Percentiles rank a stretch among this genome's conserved stretches.
Conservation (phyloP, 495 filamentous ascomycete genomes). For the Penicillium cataractarum region DNA sequence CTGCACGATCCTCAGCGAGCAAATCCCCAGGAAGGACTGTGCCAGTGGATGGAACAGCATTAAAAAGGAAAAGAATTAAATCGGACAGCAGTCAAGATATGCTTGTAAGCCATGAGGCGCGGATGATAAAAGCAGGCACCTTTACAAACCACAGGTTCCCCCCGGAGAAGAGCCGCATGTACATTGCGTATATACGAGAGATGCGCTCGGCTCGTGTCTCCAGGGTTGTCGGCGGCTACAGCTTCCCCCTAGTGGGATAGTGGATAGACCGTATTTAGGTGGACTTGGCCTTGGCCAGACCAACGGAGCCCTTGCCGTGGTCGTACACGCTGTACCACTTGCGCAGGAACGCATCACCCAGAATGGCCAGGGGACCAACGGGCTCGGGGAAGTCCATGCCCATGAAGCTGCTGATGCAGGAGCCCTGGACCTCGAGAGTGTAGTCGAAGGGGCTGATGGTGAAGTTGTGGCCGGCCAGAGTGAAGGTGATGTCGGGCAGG, state of each 20-base stretch:
- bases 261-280: constrained; percentile 31
- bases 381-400: constrained; percentile 96
- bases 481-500: constrained; percentile 89
- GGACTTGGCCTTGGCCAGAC: constrained; percentile 79
- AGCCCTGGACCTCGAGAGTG: constrained; percentile 92
- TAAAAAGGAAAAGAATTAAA: constrained; percentile 8
- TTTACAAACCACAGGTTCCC: constrained; percentile 14
- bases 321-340: constrained; percentile 98
- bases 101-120: constrained; percentile 16
- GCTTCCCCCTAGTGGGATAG: not conserved
- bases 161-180: constrained; percentile 16
- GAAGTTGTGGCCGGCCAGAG: constrained; percentile 85
- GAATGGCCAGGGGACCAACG: constrained; percentile 89
- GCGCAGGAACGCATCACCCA: constrained; percentile 97
- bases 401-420: constrained; percentile 96
- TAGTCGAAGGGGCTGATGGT: constrained; percentile 89
- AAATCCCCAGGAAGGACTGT: constrained; percentile 11
- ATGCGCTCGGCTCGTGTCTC: constrained; percentile 16
- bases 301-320: constrained; percentile 79
- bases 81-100: constrained; percentile 13
- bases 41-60: constrained; percentile 7
- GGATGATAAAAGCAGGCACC: constrained; percentile 13
- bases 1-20: constrained; percentile 15
- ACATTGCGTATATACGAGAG: constrained; percentile 26
- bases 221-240: constrained; percentile 19